phyloP scores from a whole-genome alignment of 2,329 filamentous ascomycete genomes.

The Penicillium capsulatum region DNA sequence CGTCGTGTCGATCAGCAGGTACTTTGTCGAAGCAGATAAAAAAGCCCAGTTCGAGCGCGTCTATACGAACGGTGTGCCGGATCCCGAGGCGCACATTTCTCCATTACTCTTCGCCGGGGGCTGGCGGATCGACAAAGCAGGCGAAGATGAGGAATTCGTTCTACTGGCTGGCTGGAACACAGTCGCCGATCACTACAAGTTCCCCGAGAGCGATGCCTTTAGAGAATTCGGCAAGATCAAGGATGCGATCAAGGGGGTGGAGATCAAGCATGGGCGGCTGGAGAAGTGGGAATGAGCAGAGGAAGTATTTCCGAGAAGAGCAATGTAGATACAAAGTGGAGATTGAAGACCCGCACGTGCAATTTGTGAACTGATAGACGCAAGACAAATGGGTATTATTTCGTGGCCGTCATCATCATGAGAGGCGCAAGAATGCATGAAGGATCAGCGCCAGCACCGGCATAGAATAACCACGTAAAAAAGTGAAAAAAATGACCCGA shows the following conservation, averaged over 20 bases:
- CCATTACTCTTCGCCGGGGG: slow-evolving; percentile 33
- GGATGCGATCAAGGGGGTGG: slow-evolving; percentile 20
- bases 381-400: slow-evolving; percentile 23
- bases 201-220: slow-evolving; percentile 33
- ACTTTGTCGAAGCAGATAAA: slow-evolving; percentile 26
- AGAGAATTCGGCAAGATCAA: slow-evolving; percentile 24
- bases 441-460: not conserved
- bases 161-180: slow-evolving; percentile 40
- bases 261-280: slow-evolving; percentile 26
- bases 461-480: too few species aligned
- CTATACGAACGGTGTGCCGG: slow-evolving; percentile 24
- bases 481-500: slow-evolving; percentile 4
- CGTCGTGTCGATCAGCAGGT: slow-evolving; percentile 33
- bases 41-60: slow-evolving; percentile 25
- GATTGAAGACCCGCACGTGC: not conserved
- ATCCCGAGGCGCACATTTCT: slow-evolving; percentile 27
- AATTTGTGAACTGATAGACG: slow-evolving; percentile 9
- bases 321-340: too few species aligned
- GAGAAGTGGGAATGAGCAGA: slow-evolving; percentile 4
- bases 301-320: too few species aligned
- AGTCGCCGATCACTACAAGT: slow-evolving; percentile 34
- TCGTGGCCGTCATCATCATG: slow-evolving; percentile 18
- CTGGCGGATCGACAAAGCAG: slow-evolving; percentile 40
- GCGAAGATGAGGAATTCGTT: slow-evolving; percentile 41
- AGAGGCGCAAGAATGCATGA: slow-evolving; percentile 1